Evolutionary conservation across 345 rosid species (phyloP).

Genomic region (Lepidium africanum): DNA sequence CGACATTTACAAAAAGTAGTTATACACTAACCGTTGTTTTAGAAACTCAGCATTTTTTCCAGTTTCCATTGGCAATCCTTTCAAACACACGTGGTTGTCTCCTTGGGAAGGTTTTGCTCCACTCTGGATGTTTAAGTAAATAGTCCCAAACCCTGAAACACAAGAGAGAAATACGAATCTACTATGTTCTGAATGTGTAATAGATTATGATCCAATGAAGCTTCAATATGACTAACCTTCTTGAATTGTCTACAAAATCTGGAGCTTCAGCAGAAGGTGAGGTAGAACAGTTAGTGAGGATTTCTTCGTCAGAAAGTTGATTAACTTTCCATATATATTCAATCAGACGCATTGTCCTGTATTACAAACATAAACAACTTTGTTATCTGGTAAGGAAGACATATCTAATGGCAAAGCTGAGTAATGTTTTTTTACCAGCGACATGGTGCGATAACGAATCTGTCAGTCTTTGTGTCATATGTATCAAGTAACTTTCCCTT

Average conservation of each 20-base stretch:
- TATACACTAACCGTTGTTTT: background rate
- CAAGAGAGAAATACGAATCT: background rate
- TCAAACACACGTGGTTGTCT: conserved; percentile 56
- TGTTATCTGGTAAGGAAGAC: background rate
- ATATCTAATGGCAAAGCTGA: background rate
- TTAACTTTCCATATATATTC: conserved; percentile 29
- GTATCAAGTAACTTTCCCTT: conserved; percentile 69
- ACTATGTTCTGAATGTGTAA: background rate
- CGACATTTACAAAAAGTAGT: background rate
- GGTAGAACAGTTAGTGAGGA: conserved; percentile 56
- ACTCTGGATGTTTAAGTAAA: conserved; percentile 48
- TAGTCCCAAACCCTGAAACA: conserved; percentile 56
- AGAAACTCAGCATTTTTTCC: conserved; percentile 38
- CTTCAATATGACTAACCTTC: conserved; percentile 36
- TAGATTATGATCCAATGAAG: background rate
- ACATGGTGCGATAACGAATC: conserved; percentile 66
- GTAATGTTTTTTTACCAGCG: conserved; percentile 45
- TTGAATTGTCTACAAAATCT: conserved; percentile 59
- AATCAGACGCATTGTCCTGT: conserved; percentile 46
- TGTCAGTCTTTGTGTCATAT: conserved; percentile 63
- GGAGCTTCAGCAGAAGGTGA: conserved; percentile 85
- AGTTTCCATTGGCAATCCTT: conserved; percentile 47
- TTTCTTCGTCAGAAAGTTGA: conserved; percentile 47
- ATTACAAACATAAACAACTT: background rate
- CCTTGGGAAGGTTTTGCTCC: conserved; percentile 52